phyloP scores from a whole-genome alignment of 176 grass and related monocot genomes.

The Cenchrus americanus region DNA sequence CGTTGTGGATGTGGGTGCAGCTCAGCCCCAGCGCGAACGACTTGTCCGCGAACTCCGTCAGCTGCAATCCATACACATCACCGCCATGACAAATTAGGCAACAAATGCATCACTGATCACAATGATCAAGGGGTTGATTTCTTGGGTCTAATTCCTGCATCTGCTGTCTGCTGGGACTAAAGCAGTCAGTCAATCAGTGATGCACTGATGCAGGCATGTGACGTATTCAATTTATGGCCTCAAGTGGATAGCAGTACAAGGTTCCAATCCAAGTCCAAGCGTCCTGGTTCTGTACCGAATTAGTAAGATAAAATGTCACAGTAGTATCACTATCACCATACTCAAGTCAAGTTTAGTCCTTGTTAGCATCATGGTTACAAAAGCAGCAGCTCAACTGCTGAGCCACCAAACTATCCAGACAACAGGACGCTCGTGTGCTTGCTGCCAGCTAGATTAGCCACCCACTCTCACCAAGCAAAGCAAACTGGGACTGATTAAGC shows the following conservation, averaged over 20 bases:
- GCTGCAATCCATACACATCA: constrained; percentile 38
- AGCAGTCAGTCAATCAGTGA: background rate
- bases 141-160: too few relatives aligned
- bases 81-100: background rate
- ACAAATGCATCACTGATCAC: background rate
- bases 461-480: background rate
- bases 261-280: background rate
- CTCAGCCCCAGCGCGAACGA: constrained; percentile 72
- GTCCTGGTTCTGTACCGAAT: background rate
- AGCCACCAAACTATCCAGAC: background rate
- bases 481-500: background rate
- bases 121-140: background rate
- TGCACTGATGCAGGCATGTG: constrained; percentile 29
- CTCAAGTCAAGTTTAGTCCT: background rate
- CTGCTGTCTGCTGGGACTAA: background rate
- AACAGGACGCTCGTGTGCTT: background rate
- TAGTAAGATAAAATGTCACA: background rate
- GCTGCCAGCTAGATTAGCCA: background rate
- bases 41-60: constrained; percentile 84
- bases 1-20: constrained; percentile 79
- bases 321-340: background rate
- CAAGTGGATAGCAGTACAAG: background rate
- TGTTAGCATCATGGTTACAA: too few relatives aligned
- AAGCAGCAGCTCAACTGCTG: background rate
- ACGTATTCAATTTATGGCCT: background rate